Conservation (phyloP, 768 basidiomycete species). For the Russula vinacea region DNA sequence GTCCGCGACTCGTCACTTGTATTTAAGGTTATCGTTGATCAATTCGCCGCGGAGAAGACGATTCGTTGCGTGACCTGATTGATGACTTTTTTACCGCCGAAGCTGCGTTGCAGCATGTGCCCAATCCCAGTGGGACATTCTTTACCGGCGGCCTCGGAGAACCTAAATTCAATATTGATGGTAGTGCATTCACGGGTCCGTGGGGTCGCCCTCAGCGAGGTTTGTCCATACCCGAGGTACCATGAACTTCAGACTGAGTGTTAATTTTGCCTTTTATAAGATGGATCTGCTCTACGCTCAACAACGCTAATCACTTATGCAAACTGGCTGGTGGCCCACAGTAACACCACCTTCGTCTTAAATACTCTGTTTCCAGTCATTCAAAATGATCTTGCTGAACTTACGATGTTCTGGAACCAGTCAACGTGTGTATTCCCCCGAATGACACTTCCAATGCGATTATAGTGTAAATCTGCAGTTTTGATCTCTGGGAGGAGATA, state of each 20-base stretch:
- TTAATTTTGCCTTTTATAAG: constrained; percentile 39
- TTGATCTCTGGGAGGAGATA: constrained; percentile 77
- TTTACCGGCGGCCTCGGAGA: constrained; percentile 75
- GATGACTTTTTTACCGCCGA: constrained; percentile 60
- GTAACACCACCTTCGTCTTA: constrained; percentile 49
- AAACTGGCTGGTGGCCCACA: constrained; percentile 56
- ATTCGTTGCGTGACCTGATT: constrained; percentile 48
- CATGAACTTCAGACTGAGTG: neutral
- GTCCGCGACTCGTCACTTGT: constrained; percentile 72
- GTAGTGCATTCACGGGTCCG: constrained; percentile 46
- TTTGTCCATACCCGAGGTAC: constrained; percentile 32
- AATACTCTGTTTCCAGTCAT: constrained; percentile 66
- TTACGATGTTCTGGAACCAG: constrained; percentile 62
- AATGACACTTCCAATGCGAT: neutral
- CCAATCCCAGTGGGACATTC: constrained; percentile 67
- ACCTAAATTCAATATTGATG: constrained; percentile 70
- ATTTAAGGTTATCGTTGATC: constrained; percentile 56
- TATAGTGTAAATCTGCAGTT: constrained; percentile 39
- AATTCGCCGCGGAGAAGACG: constrained; percentile 52
- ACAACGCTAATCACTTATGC: constrained; percentile 69
- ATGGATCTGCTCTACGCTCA: constrained; percentile 73
- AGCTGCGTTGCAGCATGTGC: constrained; percentile 55
- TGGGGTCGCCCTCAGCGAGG: constrained; percentile 63
- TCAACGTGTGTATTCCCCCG: constrained; percentile 45
- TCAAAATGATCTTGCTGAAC: constrained; percentile 71